Evolutionary conservation across 2,329 filamentous ascomycete genomes (phyloP).

Genomic region (Coleophoma cylindrospora): DNA sequence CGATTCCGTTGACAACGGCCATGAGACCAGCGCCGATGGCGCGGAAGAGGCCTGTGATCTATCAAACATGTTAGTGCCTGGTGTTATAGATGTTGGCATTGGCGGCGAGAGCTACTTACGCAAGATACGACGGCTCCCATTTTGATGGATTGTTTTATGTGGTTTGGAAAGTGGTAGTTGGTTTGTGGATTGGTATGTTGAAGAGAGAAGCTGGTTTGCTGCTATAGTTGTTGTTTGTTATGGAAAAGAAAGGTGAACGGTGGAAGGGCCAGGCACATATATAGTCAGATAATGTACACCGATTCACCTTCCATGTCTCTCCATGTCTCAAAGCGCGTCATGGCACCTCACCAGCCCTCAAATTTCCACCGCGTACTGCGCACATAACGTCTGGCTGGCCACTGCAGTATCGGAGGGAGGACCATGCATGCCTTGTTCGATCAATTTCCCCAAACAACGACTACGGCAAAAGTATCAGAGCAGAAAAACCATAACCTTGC

Average conservation of each 20-base stretch:
- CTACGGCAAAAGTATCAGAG: too few species aligned
- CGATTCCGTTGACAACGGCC: conserved; percentile 50
- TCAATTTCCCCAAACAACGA: too few species aligned
- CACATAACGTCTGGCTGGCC: too few species aligned
- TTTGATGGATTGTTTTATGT: conserved; percentile 17
- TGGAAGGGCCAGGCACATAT: not conserved
- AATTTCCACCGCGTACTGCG: too few species aligned
- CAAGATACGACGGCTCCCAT: conserved; percentile 32
- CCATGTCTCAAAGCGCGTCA: too few species aligned
- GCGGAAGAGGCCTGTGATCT: conserved; percentile 26
- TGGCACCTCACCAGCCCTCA: too few species aligned
- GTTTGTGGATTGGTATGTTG: conserved; percentile 8
- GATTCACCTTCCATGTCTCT: too few species aligned
- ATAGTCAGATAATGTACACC: not conserved
- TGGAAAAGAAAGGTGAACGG: not conserved
- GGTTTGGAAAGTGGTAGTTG: conserved; percentile 4
- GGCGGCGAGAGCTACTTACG: conserved; percentile 16
- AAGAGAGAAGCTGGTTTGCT: not conserved
- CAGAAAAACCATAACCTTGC: too few species aligned
- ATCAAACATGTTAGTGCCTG: not conserved
- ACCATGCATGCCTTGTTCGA: too few species aligned
- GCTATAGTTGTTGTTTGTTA: not conserved
- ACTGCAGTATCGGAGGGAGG: too few species aligned
- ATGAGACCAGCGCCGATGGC: conserved; percentile 29
- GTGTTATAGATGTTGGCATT: not conserved